Evolutionary conservation across 805 yeast species (phyloP).

Genomic region (Kodamaea kakaduensis): DNA sequence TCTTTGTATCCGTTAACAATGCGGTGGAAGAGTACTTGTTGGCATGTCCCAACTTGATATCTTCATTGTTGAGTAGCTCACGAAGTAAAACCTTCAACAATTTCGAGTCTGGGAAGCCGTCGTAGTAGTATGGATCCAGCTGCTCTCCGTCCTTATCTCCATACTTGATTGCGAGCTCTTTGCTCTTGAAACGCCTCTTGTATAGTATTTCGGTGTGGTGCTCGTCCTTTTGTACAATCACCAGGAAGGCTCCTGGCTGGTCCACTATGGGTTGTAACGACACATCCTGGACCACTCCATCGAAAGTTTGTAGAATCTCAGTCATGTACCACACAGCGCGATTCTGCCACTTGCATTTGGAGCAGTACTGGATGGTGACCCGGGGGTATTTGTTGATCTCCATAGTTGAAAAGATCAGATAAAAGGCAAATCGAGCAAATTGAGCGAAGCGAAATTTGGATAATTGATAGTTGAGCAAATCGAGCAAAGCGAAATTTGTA

Average conservation of each 20-base stretch:
- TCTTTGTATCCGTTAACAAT: neutral
- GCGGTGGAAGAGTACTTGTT: constrained; percentile 29
- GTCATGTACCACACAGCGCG: constrained; percentile 87
- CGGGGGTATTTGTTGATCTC: constrained; percentile 44
- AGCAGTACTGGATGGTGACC: constrained; percentile 70
- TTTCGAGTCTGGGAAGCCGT: constrained; percentile 88
- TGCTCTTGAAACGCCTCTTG: constrained; percentile 47
- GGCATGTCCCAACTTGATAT: constrained; percentile 55
- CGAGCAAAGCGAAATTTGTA: too few relatives aligned
- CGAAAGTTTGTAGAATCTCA: constrained; percentile 81
- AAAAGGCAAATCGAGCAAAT: too few relatives aligned
- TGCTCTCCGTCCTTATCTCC: constrained; percentile 17
- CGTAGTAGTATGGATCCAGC: constrained; percentile 36
- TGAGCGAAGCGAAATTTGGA: too few relatives aligned
- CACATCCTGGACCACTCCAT: constrained; percentile 43
- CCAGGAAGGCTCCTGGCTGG: constrained; percentile 21
- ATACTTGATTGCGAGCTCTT: constrained; percentile 20
- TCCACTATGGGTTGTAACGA: constrained; percentile 22
- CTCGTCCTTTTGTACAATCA: constrained; percentile 5
- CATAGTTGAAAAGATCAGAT: too few relatives aligned
- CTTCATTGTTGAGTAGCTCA: constrained; percentile 51
- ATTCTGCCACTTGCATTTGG: constrained; percentile 82
- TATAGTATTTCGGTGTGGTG: constrained; percentile 40
- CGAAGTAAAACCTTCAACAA: constrained; percentile 66
- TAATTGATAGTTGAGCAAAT: too few relatives aligned